Evolutionary conservation across 2,329 filamentous ascomycete genomes (phyloP), one percentile per base, ranked within the genome.

Genomic region (Fusarium piperis): DNA sequence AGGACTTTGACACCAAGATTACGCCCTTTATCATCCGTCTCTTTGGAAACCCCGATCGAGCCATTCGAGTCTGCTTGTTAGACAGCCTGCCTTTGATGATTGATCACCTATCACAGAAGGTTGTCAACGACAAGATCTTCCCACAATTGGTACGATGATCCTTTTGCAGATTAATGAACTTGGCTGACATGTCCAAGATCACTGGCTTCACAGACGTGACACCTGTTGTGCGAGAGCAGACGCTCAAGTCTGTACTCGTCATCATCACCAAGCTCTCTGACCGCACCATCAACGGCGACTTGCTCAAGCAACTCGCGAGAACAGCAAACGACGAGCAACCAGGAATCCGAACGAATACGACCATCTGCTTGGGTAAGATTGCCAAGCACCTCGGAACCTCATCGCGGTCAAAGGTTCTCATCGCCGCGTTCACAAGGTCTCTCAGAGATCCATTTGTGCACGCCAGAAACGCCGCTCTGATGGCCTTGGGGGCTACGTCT

Each of bases 271-370:
- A 99, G 81, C 86, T 99, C 0, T 97, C 94, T 1, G 96, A 99
- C 77, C 90, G 96, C 38, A 93, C 93, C 9, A 92, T 98, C 74
- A 99, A 99, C 74, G 95, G 96, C 60, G 96, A 99, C 75, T 86
- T 99, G 12, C 85, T 99, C 23, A 93, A 93, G 75, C 92, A 97
- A 78, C 87, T 99, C 30, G 96, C 96, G 46, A 98, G 97, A 80
- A 98, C 95, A 2, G 94, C 96, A 51, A 99, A 98, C 76, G 96
- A 99, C 70, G 96, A 98, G 76, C 95, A 99, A 78, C 94, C 96
- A 1, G 96, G 96, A 1, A 99, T 99, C 72, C 90, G 96, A 68
- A 99, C 96, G 10, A 99, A 99, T 79, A 99, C 96, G 0, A 99
- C 96, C 2, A 99, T 99, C 62, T 98, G 95, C 79, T 84, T 99